These are phyloP conservation scores for Nannochloropsis gaditana DNA, from an alignment of 108 stramenopile species.

Conservation along the genomic window DNA sequence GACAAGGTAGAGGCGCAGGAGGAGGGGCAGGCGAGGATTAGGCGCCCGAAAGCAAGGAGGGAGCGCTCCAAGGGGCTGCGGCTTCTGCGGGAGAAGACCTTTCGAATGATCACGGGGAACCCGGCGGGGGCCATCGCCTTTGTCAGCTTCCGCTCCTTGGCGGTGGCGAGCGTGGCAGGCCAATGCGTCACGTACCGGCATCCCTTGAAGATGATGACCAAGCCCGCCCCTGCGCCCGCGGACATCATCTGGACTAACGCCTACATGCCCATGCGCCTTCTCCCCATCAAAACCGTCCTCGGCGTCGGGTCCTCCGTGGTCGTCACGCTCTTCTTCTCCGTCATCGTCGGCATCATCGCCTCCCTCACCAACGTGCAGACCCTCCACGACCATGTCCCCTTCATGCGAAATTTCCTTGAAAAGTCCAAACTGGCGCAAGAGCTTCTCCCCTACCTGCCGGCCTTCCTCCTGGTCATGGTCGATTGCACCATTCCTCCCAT, in stretches of 20 bases:
- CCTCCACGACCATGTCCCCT: not conserved
- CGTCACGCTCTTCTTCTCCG: not conserved
- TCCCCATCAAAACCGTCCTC: not conserved
- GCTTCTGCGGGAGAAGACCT: not conserved
- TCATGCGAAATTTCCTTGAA: not conserved
- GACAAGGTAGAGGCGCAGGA: not conserved
- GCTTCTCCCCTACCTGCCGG: not conserved
- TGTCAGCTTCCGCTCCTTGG: slow-evolving; percentile 13
- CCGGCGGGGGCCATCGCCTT: not conserved
- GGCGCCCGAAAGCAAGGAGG: not conserved
- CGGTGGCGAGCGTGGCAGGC: not conserved
- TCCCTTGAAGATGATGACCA: slow-evolving; percentile 13
- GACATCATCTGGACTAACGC: not conserved
- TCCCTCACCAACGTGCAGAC: not conserved
- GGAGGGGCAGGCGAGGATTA: not conserved
- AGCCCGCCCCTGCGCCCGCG: not conserved
- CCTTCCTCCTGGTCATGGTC: not conserved
- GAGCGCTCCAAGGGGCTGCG: not conserved
- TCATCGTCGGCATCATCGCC: not conserved
- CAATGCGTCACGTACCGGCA: slow-evolving; percentile 17
- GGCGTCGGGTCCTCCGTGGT: not conserved
- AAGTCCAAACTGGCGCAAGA: slow-evolving; percentile 4
- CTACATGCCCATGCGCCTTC: not conserved
- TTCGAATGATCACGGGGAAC: slow-evolving; percentile 14
- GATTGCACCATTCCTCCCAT: slow-evolving; percentile 21